These are phyloP conservation scores for Castanea crenata DNA, from an alignment of 306 rosid species.

Conservation along the genomic window DNA sequence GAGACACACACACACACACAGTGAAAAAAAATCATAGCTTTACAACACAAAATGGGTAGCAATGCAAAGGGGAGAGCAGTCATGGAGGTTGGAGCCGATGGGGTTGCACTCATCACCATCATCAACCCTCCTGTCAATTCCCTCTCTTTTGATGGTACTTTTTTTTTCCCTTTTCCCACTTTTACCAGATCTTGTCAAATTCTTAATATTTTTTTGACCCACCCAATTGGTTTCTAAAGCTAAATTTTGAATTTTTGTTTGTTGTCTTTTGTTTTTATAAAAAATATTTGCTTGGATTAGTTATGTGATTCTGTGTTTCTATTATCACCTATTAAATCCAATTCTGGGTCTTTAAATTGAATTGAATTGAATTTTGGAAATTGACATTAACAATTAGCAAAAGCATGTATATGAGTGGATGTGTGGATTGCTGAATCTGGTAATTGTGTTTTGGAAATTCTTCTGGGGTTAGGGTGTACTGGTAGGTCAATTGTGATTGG, in stretches of 20 bases:
- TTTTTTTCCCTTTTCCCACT: neutral
- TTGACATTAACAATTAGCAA: neutral
- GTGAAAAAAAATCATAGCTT: neutral
- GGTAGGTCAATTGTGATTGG: neutral
- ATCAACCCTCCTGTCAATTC: constrained; percentile 96
- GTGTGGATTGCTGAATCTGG: neutral
- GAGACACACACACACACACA: neutral
- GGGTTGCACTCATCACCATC: constrained; percentile 85
- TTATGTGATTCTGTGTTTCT: too few species aligned
- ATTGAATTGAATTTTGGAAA: neutral
- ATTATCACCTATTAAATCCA: neutral
- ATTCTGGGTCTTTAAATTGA: neutral
- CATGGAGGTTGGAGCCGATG: constrained; percentile 84
- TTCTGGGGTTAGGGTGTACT: neutral
- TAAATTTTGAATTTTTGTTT: neutral
- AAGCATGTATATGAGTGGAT: neutral
- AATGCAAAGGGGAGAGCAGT: constrained; percentile 51
- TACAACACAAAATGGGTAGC: constrained; percentile 44
- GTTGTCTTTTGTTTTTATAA: neutral
- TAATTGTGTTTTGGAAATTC: neutral
- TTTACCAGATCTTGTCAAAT: neutral
- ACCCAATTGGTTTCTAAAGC: neutral
- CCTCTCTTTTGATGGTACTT: constrained; percentile 82
- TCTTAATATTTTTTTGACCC: neutral
- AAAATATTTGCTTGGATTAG: too few species aligned